Evolutionary conservation across 495 filamentous ascomycete genomes (phyloP).

Genomic region (Daldinia childiae): DNA sequence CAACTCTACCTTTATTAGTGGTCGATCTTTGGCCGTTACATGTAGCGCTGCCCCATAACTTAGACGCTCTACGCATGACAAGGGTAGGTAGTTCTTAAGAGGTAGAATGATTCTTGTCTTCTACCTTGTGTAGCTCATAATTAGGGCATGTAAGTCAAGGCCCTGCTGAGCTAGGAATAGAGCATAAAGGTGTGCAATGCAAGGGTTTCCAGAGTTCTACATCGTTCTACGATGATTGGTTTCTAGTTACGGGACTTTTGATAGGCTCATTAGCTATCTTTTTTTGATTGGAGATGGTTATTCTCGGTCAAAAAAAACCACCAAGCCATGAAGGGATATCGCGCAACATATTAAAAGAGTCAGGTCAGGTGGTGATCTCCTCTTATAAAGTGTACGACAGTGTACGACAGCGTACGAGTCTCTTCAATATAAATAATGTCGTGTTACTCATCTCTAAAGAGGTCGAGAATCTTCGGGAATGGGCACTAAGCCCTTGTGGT

Average conservation of each 20-base stretch:
- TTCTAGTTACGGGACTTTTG: slow-evolving; percentile 14
- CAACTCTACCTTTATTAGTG: slow-evolving; percentile 19
- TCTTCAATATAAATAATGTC: slow-evolving; percentile 22
- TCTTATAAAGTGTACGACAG: slow-evolving; percentile 10
- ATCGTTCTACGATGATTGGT: slow-evolving; percentile 14
- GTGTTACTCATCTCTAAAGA: slow-evolving; percentile 20
- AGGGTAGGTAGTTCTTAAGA: slow-evolving; percentile 2
- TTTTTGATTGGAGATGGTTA: slow-evolving; percentile 31
- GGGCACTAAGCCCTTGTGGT: slow-evolving; percentile 21
- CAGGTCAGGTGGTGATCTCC: slow-evolving; percentile 33
- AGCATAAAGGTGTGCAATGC: slow-evolving; percentile 9
- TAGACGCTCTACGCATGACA: slow-evolving; percentile 11
- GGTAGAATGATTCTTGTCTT: neutral
- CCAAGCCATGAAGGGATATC: slow-evolving; percentile 17
- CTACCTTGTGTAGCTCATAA: slow-evolving; percentile 10
- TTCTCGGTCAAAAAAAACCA: slow-evolving; percentile 29
- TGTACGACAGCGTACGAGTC: slow-evolving; percentile 16
- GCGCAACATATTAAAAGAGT: slow-evolving; percentile 37
- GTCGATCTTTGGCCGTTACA: neutral
- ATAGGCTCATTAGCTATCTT: slow-evolving; percentile 32
- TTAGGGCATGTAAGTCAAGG: neutral
- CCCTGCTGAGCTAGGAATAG: slow-evolving; percentile 10
- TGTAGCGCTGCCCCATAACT: slow-evolving; percentile 15
- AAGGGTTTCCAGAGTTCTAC: slow-evolving; percentile 15
- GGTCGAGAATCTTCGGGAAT: slow-evolving; percentile 38